Evolutionary conservation across 371 early-diverging fungal species (phyloP).

Genomic region (Mucor plumbeus): DNA sequence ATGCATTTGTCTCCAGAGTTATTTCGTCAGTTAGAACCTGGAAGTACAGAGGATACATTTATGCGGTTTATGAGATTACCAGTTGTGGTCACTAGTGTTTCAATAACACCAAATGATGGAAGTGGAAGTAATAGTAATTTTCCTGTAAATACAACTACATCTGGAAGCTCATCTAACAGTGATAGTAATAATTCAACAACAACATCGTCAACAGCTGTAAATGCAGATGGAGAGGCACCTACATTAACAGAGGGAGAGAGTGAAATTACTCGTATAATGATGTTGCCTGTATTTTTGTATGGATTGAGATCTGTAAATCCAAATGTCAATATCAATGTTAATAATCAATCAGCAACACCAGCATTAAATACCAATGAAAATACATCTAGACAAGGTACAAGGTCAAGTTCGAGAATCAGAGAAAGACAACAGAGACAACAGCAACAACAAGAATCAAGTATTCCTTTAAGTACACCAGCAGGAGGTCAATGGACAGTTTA

Average conservation of each 20-base stretch:
- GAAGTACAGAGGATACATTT: conserved; percentile 24
- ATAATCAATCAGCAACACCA: not conserved
- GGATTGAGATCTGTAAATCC: conserved; percentile 12
- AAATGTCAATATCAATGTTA: not conserved
- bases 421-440: conserved; percentile 19
- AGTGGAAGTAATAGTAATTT: not conserved
- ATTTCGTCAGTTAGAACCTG: conserved; percentile 32
- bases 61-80: conserved; percentile 30
- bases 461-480: not conserved
- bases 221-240: conserved; percentile 23
- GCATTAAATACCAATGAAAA: not conserved
- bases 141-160: not conserved
- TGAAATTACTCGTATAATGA: conserved; percentile 19
- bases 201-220: conserved; percentile 7
- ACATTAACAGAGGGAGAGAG: not conserved
- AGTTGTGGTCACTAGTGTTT: conserved; percentile 18
- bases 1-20: conserved; percentile 32
- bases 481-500: conserved; percentile 34
- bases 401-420: conserved; percentile 19
- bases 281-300: conserved; percentile 29
- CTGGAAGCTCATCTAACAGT: not conserved
- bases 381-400: not conserved
- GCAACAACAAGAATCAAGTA: not conserved
- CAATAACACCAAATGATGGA: not conserved
- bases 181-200: not conserved